phyloP scores from a whole-genome alignment of 257 asterid species.

The Nicotiana noctiflora region DNA sequence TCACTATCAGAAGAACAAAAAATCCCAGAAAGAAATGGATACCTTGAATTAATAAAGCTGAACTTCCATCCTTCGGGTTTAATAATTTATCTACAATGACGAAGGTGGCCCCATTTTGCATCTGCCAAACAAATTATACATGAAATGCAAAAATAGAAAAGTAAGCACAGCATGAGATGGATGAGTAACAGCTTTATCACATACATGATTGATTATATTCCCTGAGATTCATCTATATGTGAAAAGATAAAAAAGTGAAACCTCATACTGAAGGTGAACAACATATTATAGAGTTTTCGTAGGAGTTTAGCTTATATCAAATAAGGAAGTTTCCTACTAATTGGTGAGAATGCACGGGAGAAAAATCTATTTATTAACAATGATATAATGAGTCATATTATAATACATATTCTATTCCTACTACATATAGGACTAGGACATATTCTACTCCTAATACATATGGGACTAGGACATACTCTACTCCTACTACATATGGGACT shows the following conservation, averaged over 20 bases:
- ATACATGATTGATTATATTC: not conserved
- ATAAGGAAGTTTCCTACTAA: no score
- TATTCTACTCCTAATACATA: no score
- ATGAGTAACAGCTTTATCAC: not conserved
- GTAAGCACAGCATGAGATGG: slow-evolving; percentile 9
- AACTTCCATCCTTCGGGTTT: slow-evolving; percentile 65
- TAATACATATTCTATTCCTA: no score
- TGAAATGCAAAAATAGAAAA: slow-evolving; percentile 15
- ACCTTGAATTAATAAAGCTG: slow-evolving; percentile 88
- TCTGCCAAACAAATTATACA: slow-evolving; percentile 38
- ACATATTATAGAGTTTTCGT: no score
- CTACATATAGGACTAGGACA: no score
- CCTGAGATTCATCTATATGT: not conserved
- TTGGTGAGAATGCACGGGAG: no score
- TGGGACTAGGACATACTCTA: no score
- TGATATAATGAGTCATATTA: no score
- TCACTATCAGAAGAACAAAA: slow-evolving; percentile 11
- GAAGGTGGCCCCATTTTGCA: slow-evolving; percentile 72
- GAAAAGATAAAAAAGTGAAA: not conserved
- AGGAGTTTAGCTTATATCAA: no score
- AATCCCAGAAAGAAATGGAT: slow-evolving; percentile 9
- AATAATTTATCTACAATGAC: slow-evolving; percentile 50
- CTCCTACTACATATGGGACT: no score
- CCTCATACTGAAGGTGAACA: not conserved
- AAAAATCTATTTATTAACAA: no score